These are phyloP conservation scores for Agarophyton chilense DNA, from an alignment of 23 red algal species.

Conservation along the genomic window DNA sequence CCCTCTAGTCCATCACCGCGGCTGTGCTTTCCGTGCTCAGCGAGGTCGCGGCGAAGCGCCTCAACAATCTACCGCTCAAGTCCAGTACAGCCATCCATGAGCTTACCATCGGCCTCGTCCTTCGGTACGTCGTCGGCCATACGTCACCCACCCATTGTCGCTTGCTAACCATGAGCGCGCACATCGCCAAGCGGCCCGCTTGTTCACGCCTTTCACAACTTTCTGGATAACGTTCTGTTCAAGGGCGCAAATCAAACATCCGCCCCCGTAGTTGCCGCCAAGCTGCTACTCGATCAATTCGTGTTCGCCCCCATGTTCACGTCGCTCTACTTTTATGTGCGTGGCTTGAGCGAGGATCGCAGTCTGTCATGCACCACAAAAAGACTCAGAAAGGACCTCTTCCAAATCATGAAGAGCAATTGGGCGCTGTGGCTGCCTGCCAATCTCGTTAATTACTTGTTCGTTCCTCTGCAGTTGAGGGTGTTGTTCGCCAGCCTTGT, in stretches of 20 bases:
- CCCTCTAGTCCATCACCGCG: conserved; percentile 78
- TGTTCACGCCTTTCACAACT: conserved; percentile 89
- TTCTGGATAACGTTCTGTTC: conserved; percentile 84
- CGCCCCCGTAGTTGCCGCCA: conserved; percentile 68
- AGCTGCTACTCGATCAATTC: conserved; percentile 89
- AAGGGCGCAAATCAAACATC: conserved; percentile 47
- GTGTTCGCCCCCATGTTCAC: conserved; percentile 92
- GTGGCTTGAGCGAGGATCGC: conserved; percentile 64
- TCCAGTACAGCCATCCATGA: conserved; percentile 80
- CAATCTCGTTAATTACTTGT: conserved; percentile 84
- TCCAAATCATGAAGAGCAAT: conserved; percentile 77
- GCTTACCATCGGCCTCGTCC: conserved; percentile 77
- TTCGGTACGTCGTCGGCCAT: conserved; percentile 13
- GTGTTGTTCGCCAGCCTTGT: conserved; percentile 75
- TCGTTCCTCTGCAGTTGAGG: conserved; percentile 86
- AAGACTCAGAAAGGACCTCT: conserved; percentile 66
- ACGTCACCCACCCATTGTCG: not conserved
- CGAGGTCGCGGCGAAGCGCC: conserved; percentile 61
- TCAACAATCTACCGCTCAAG: conserved; percentile 38
- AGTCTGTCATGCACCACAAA: conserved; percentile 31
- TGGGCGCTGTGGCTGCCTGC: conserved; percentile 94
- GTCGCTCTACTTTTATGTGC: conserved; percentile 81
- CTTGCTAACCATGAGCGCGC: not conserved
- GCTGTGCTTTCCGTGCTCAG: conserved; percentile 74
- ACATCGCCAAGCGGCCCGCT: conserved; percentile 63